Evolutionary conservation across 1,284 basidiomycete species (phyloP).

Genomic region (Fomes fomentarius): DNA sequence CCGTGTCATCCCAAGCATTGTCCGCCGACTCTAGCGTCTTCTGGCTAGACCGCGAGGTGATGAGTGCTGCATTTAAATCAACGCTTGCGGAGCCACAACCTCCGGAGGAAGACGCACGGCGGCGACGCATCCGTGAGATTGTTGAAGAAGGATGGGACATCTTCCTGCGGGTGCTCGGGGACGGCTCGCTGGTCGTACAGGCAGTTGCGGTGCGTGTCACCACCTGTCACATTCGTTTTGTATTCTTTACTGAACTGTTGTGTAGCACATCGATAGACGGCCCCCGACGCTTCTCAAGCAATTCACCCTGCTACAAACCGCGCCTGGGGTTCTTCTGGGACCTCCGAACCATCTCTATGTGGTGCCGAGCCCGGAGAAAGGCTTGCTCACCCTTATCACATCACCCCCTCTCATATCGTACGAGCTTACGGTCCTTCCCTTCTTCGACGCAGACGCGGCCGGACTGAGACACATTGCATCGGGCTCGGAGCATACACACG

Average conservation of each 20-base stretch:
- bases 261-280: slow-evolving; percentile 83
- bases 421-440: slow-evolving; percentile 53
- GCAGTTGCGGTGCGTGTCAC: slow-evolving; percentile 68
- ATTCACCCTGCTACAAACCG: slow-evolving; percentile 69
- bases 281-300: slow-evolving; percentile 86
- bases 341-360: slow-evolving; percentile 50
- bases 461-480: slow-evolving; percentile 44
- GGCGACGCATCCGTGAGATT: slow-evolving; percentile 58
- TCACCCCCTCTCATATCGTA: slow-evolving; percentile 63
- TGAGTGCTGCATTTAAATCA: slow-evolving; percentile 51
- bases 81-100: slow-evolving; percentile 36
- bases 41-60: slow-evolving; percentile 64
- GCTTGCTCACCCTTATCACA: slow-evolving; percentile 57
- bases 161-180: slow-evolving; percentile 70
- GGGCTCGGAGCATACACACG: slow-evolving; percentile 37
- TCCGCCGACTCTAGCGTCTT: slow-evolving; percentile 59
- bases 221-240: neutral
- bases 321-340: slow-evolving; percentile 47
- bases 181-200: slow-evolving; percentile 73
- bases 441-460: slow-evolving; percentile 61
- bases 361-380: slow-evolving; percentile 48
- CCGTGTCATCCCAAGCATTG: slow-evolving; percentile 36
- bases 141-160: slow-evolving; percentile 78
- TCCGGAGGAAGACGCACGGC: slow-evolving; percentile 46
- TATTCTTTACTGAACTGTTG: neutral